Base-by-base conservation (phyloP, 164 flowering plant species). In the Platanus orientalis region DNA sequence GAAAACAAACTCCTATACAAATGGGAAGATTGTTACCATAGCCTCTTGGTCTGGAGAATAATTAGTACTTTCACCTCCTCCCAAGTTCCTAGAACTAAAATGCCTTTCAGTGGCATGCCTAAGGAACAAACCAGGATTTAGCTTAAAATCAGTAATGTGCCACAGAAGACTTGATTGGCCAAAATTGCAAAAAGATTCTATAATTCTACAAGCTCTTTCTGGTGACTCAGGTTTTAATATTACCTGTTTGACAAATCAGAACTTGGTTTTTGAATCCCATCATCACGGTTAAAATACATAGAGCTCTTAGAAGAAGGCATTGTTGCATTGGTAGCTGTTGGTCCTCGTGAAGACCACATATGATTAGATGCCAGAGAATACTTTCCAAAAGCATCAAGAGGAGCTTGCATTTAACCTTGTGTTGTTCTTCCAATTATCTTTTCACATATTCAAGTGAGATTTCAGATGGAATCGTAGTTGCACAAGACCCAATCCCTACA, bases 11-110 rank as follows among this genome's bases (percentile, higher is more conserved):
- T 39, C 34, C 17, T 29, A 13, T 19, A 17, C 6, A 16, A 66
- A 65, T 27, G 7, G 26, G 25, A 29, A 66, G 57, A 34, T 19
- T 44, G 58, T 34, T 78, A 87, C 91, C 96, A 73, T 72, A 36
- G 80, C 64, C 57, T 84, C 88, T 67, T 20, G 73, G 44, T 84
- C 87, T 71, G 73, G 67, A 48, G 68, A 61, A 69, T 72, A n/a
- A 57, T 47, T 67, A 19, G 69, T 25, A 55, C 61, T 65, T n/a
- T 59, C 78, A 57, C 74, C 74, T 60, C 72, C 75, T 53, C 65
- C 70, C 54, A 71, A 29, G 52, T 73, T 79, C 60, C 69, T 78
- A 24, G 71, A 56, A 57, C 61, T 54, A 70, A 73, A 58, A 51
- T 62, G 66, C 26, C 59, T 39, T 73, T 73, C 83, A 57, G 55